Evolutionary conservation across 331 rosid genomes (phyloP), one percentile per base, ranked within the genome.

Genomic region (Dryas integrifolia): DNA sequence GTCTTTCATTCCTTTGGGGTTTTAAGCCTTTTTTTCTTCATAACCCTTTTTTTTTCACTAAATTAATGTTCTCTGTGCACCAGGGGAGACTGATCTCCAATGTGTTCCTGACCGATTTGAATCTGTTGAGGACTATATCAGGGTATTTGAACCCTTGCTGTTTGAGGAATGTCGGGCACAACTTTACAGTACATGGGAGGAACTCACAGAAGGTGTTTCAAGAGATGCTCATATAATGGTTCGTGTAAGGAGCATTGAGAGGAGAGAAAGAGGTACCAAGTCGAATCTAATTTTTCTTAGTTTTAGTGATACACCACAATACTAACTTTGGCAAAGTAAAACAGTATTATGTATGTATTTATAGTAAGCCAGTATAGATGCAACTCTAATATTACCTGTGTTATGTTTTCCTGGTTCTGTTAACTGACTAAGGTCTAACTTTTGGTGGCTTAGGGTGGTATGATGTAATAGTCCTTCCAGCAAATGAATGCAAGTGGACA

Each of bases 121-220:
- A 80, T 95, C 98, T 3, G 86, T 88, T 63, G 99, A 95, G 86
- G 98, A 88, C 83, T 95, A 95, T 84, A 84, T 87, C 53, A 83
- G 81, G 85, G 96, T 95, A 70, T 95, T 95, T 78, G 99, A 95
- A 82, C 99, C 99, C 76, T 85, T 95, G 85, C 92, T 95, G 76
- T 95, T 95, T 82, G 99, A 95, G 88, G 99, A 95, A 82, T 95
- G 99, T 67, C 91, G 98, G 57, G 99, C 99, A 68, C 99, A 95
- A 77, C 97, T 95, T 50, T 95, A 90, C 82, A 95, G 98, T 74
- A 87, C 98, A 0, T 95, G 99, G 99, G 99, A 95, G 81, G 99
- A 95, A 82, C 83, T 86, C 46, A 86, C 89, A 41, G 99, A 95
- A 84, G 88, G 85, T 49, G 82, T 86, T 69, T 82, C 99, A 74